Evolutionary conservation across 2,329 filamentous ascomycete genomes (phyloP).

Genomic region (Aureobasidium mangrovei): DNA sequence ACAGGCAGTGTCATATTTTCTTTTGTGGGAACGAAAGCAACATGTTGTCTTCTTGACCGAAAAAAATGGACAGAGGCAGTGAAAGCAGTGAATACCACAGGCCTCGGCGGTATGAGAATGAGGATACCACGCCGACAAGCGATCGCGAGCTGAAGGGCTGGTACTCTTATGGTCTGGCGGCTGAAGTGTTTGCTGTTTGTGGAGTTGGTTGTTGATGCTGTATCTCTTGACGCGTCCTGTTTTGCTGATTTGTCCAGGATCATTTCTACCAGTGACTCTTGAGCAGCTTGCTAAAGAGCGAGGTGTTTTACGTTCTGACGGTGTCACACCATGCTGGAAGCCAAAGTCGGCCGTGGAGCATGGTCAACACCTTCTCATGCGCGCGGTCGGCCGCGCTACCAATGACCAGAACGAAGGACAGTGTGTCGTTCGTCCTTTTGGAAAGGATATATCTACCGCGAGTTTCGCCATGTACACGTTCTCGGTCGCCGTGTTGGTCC

Average conservation of each 20-base stretch:
- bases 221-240: neutral
- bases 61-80: conserved; percentile 1
- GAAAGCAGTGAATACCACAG: neutral
- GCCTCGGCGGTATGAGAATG: conserved; percentile 6
- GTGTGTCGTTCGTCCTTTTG: conserved; percentile 71
- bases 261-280: conserved; percentile 84
- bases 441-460: conserved; percentile 75
- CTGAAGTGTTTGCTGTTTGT: conserved; percentile 90
- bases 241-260: conserved; percentile 46
- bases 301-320: conserved; percentile 72
- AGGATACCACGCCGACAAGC: conserved; percentile 9
- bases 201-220: conserved; percentile 54
- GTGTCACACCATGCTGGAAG: conserved; percentile 55
- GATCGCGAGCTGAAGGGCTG: conserved; percentile 14
- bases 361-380: conserved; percentile 17
- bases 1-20: conserved; percentile 3
- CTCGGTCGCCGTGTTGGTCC: conserved; percentile 74
- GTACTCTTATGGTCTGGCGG: conserved; percentile 49
- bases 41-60: neutral
- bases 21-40: neutral
- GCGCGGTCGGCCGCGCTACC: conserved; percentile 3
- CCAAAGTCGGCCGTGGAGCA: conserved; percentile 14
- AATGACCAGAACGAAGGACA: conserved; percentile 44
- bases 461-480: conserved; percentile 97
- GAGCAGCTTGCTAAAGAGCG: conserved; percentile 85